Evolutionary conservation across 2,329 filamentous ascomycete species (phyloP), one percentile per base, ranked within the genome.

Genomic region (Penicillium sp.): DNA sequence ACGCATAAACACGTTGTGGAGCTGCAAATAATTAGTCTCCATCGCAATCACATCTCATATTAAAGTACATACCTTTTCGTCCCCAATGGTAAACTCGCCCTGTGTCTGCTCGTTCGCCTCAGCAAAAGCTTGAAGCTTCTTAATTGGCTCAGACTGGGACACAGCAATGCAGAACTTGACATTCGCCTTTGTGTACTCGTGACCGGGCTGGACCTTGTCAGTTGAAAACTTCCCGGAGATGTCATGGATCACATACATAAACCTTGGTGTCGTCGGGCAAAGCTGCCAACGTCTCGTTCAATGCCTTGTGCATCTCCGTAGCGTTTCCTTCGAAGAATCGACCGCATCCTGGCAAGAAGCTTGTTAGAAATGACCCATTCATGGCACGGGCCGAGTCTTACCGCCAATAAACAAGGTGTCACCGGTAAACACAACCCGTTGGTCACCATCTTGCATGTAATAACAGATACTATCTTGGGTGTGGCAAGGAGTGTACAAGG

Each of bases 401-500:
- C 90, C 92, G 55, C 89, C 92, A 69, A 96, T 93, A 77, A 99
- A 99, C 35, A 99, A 79, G 0, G 94, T 99, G 72, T 99, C 94
- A 9, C 94, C 94, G 0, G 94, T 97, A 70, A 99, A 99, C 3
- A 99, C 91, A 7, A 83, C 92, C 66, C 84, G 87, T 47, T 89
- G 46, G 12, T 74, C 63, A 9, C 85, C 87, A 68, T 99, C 93
- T 75, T 96, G 85, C 79, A 94, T 86, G 65, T 87, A 90, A 79
- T 87, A 99, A 81, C 94, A 99, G 71, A 99, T 96, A 74, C 92
- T 97, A 77, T 99, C 94, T 77, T 97, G 92, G 1, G 94, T 99
- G 73, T 99, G 94, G 74, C 94, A 99, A 1, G 94, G 94, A 12
- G 94, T 99, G 76, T 97, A 89, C n/a, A 97, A 79, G 23, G 90